Percentiles rank a stretch among this genome's conserved stretches.
phyloP scores from a whole-genome alignment of 2,329 filamentous ascomycete genomes.

The Paecilomyces sp. region DNA sequence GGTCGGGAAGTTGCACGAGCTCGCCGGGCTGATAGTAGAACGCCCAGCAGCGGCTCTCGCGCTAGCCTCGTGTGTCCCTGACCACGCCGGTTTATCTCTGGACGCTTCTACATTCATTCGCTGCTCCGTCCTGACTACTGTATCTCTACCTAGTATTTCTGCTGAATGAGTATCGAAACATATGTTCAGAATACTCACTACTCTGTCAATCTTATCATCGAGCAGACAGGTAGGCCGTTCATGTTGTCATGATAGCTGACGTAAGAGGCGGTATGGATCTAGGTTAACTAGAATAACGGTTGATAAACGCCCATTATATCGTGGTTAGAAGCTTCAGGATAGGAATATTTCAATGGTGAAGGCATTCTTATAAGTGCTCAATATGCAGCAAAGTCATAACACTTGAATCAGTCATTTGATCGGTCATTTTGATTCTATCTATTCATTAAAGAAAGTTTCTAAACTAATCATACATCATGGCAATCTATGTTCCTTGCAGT shows the following conservation, averaged over 20 bases:
- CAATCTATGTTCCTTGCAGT: not conserved
- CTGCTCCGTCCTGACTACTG: not conserved
- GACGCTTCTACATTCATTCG: not conserved
- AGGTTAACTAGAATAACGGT: not conserved
- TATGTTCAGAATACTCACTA: not conserved
- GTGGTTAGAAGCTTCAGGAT: not conserved
- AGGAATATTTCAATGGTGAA: not conserved
- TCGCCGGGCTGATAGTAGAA: conserved; percentile 3
- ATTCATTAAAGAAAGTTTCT: not conserved
- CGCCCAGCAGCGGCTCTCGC: conserved; percentile 4
- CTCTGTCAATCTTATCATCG: not conserved
- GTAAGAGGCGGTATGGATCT: not conserved
- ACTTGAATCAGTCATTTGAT: too few relatives aligned
- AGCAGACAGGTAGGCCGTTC: not conserved
- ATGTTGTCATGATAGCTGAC: not conserved
- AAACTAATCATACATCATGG: not conserved
- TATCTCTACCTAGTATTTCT: not conserved
- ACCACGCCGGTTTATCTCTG: not conserved
- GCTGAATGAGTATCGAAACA: not conserved
- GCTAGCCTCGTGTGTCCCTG: conserved; percentile 1
- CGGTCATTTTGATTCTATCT: not conserved
- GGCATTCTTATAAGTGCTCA: not conserved
- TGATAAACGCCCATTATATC: not conserved
- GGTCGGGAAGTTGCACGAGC: conserved; percentile 7
- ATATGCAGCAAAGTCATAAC: too few relatives aligned